A percentile compares a stretch with the other conserved stretches of the same genome.
These are phyloP conservation scores for Lepidium campestre DNA, from an alignment of 441 rosid species.

Conservation along the genomic window DNA sequence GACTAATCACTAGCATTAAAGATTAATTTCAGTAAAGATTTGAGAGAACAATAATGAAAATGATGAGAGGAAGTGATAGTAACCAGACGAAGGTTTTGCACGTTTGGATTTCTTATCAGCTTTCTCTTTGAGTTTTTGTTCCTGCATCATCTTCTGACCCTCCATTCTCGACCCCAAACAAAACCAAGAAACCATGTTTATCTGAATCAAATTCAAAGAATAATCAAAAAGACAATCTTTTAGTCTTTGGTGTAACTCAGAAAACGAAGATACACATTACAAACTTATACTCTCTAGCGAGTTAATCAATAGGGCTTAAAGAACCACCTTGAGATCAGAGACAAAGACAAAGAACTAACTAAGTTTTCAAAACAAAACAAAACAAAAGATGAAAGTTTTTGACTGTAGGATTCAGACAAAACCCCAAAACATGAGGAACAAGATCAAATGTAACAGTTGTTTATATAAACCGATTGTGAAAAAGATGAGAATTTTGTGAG, in stretches of 20 bases:
- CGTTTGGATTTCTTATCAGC: too few species aligned
- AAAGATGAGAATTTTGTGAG: too few species aligned
- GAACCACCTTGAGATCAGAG: background rate
- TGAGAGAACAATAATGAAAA: too few species aligned
- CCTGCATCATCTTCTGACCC: background rate
- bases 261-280: background rate
- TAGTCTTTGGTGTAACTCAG: background rate
- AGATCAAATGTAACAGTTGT: too few species aligned
- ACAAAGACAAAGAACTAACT: background rate
- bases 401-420: background rate
- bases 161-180: conserved; percentile 46
- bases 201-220: background rate
- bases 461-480: too few species aligned
- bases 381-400: background rate
- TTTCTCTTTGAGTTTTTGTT: background rate
- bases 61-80: background rate
- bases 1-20: background rate
- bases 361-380: too few species aligned
- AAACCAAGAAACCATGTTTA: conserved; percentile 44
- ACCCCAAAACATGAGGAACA: background rate
- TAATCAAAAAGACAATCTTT: background rate
- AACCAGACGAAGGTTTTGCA: background rate
- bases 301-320: too few species aligned
- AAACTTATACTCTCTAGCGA: background rate
- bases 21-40: too few species aligned